Conservation (phyloP, 1,284 basidiomycete genomes). For the Naganishia albida region DNA sequence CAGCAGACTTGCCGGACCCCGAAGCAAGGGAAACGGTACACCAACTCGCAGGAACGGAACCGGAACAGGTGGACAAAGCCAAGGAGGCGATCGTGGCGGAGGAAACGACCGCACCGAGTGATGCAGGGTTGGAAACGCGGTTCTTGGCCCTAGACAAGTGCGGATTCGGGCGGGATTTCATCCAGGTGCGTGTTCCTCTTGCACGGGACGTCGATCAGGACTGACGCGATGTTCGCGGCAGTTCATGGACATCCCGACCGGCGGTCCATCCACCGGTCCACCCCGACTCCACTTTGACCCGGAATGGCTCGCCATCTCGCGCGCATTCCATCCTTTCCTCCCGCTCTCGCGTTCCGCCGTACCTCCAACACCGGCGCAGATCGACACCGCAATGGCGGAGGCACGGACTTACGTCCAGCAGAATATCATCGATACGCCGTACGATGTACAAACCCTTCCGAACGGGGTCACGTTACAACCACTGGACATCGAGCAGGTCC, state of each 20-base stretch:
- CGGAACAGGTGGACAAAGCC: conserved; percentile 22
- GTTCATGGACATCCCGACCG: conserved; percentile 67
- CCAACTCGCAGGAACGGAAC: conserved; percentile 22
- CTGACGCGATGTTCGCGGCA: conserved; percentile 45
- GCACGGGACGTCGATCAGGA: not conserved
- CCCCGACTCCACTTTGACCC: conserved; percentile 70
- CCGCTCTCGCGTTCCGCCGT: conserved; percentile 64
- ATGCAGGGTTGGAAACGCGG: conserved; percentile 58
- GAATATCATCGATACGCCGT: conserved; percentile 15
- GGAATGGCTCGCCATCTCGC: conserved; percentile 90
- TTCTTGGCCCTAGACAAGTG: conserved; percentile 96
- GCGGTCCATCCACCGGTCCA: conserved; percentile 36
- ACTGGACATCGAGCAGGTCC: conserved; percentile 33
- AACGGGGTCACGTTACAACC: conserved; percentile 52
- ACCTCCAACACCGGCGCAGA: conserved; percentile 62
- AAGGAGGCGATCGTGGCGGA: conserved; percentile 37
- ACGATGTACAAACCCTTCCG: conserved; percentile 63
- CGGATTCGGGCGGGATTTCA: conserved; percentile 73
- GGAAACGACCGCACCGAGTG: not conserved
- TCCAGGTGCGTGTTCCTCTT: conserved; percentile 66
- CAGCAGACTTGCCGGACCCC: conserved; percentile 35
- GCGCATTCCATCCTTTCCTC: conserved; percentile 79
- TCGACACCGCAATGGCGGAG: conserved; percentile 49
- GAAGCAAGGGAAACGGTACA: conserved; percentile 37
- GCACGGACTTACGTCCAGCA: conserved; percentile 13